A percentile compares a stretch with the other conserved stretches of the same genome.
These are phyloP conservation scores for Populus trichocarpa DNA, from an alignment of 441 rosid species.

Conservation along the genomic window DNA sequence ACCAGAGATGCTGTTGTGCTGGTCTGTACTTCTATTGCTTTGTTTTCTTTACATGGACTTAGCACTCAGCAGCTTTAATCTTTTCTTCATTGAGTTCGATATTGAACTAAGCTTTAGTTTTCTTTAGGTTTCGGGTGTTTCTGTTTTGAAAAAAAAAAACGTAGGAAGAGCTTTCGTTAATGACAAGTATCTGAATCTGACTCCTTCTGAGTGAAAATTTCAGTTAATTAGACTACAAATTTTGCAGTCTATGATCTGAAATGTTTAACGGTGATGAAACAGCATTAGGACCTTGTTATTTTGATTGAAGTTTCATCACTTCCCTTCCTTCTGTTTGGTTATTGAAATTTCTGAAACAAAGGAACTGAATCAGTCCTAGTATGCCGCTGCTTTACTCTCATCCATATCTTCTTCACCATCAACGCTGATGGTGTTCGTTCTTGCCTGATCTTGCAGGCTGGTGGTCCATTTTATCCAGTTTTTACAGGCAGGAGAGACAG, in stretches of 20 bases:
- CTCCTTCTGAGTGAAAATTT: not conserved
- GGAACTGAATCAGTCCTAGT: not conserved
- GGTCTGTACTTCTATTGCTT: constrained; percentile 24
- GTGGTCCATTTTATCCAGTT: constrained; percentile 52
- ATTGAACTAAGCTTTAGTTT: not conserved
- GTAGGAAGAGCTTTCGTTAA: too few relatives aligned
- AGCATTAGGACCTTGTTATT: not conserved
- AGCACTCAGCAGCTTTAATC: too few relatives aligned
- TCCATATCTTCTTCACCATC: too few relatives aligned
- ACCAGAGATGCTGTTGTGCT: constrained; percentile 44
- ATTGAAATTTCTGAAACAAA: too few relatives aligned
- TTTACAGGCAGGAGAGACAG: constrained; percentile 53
- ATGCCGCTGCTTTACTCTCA: not conserved
- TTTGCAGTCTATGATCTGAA: not conserved
- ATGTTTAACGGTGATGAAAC: not conserved
- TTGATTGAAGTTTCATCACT: not conserved
- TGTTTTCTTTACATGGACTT: not conserved
- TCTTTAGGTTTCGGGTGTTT: not conserved
- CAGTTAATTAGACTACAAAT: not conserved
- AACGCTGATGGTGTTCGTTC: not conserved
- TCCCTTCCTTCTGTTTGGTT: not conserved
- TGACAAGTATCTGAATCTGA: too few relatives aligned
- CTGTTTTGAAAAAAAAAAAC: too few relatives aligned
- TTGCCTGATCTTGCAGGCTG: constrained; percentile 29
- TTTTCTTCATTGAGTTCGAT: not conserved